Percentiles rank a stretch among this genome's conserved stretches.
Conservation (phyloP, 306 rosid species). For the Acacia melanoxylon region DNA sequence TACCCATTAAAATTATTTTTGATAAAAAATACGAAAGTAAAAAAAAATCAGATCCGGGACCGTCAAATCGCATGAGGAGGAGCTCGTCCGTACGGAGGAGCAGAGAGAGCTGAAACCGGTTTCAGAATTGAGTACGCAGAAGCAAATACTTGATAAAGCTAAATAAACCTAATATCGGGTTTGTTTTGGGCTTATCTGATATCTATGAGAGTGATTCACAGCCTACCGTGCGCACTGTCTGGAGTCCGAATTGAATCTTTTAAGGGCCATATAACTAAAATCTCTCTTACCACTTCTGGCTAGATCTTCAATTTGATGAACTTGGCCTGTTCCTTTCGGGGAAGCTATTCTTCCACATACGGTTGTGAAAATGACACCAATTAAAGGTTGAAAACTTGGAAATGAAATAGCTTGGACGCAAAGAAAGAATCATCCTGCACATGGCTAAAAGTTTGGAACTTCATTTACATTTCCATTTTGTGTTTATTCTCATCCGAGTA, state of each 20-base stretch:
- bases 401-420: constrained; percentile 16
- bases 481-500: neutral
- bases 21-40: no score
- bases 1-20: no score
- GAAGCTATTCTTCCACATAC: neutral
- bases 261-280: neutral
- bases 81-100: no score
- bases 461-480: neutral
- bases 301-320: neutral
- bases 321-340: neutral
- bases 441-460: neutral
- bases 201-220: neutral
- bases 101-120: no score
- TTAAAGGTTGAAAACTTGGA: neutral
- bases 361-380: neutral
- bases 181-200: constrained; percentile 12
- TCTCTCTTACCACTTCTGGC: neutral
- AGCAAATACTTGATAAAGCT: constrained; percentile 12
- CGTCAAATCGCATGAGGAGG: no score
- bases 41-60: no score
- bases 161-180: neutral
- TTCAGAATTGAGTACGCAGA: constrained; percentile 1
- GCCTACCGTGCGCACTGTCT: neutral
- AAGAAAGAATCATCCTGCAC: neutral
- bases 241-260: neutral